Percentiles rank a stretch among this genome's conserved stretches.
Conservation (phyloP, 2,329 filamentous ascomycete species). For the Parastagonospora avenae region DNA sequence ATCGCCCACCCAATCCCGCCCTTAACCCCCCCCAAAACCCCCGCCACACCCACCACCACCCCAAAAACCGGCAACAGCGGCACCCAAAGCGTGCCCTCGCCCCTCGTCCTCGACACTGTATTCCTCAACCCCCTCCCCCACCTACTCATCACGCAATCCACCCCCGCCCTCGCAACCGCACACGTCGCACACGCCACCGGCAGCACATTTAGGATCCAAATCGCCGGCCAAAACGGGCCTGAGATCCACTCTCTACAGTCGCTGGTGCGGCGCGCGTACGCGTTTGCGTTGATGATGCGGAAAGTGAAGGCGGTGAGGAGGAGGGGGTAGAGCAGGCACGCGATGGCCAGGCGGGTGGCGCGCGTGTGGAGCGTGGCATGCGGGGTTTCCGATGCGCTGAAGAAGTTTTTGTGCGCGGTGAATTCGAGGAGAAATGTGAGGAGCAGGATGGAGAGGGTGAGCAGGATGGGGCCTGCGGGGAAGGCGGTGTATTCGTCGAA, state of each 20-base stretch:
- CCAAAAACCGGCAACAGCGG: too few species aligned
- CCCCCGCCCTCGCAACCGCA: constrained; percentile 13
- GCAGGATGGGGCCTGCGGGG: not conserved
- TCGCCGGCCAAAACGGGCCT: constrained; percentile 10
- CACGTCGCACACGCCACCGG: constrained; percentile 14
- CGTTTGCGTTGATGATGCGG: not conserved
- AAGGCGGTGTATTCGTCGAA: too few species aligned
- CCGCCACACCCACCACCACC: too few species aligned
- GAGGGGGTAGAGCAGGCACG: too few species aligned
- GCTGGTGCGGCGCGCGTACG: too few species aligned
- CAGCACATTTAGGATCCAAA: constrained; percentile 17
- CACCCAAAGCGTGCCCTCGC: too few species aligned
- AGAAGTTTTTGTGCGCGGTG: not conserved
- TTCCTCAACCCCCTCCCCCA: too few species aligned
- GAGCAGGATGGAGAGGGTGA: not conserved
- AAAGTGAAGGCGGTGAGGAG: not conserved
- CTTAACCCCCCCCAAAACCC: not conserved
- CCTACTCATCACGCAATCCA: constrained; percentile 6
- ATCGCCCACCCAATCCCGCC: not conserved
- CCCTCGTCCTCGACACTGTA: too few species aligned
- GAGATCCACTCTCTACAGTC: not conserved
- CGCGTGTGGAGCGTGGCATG: too few species aligned
- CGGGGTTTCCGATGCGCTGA: too few species aligned
- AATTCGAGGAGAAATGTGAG: not conserved
- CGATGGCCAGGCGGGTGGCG: too few species aligned